A percentile compares a stretch with the other conserved stretches of the same genome.
Evolutionary conservation across 2,329 filamentous ascomycete species (phyloP).

Genomic region (Aspergillus sp.): DNA sequence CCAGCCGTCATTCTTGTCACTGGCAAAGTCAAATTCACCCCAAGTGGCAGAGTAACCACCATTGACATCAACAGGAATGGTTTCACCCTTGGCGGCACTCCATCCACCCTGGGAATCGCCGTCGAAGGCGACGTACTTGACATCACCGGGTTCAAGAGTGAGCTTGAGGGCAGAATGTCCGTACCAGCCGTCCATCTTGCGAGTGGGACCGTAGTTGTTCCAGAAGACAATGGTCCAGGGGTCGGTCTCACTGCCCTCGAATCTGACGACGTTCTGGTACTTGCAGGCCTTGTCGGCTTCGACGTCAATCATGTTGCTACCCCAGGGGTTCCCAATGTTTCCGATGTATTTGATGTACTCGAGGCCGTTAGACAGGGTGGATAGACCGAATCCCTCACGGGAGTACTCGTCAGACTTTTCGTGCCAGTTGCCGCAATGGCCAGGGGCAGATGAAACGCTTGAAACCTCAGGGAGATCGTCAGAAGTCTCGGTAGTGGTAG

Average conservation of each 20-base stretch:
- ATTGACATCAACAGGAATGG: conserved; percentile 26
- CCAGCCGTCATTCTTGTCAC: conserved; percentile 30
- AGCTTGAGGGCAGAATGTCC: conserved; percentile 36
- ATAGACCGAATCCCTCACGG: conserved; percentile 33
- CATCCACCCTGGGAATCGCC: conserved; percentile 38
- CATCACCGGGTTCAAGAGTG: conserved; percentile 29
- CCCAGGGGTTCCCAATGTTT: conserved; percentile 40
- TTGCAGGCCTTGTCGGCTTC: conserved; percentile 28
- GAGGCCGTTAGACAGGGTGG: conserved; percentile 18
- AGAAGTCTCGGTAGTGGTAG: conserved; percentile 16
- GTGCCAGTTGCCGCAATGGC: conserved; percentile 24
- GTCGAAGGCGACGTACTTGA: conserved; percentile 41
- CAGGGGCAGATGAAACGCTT: conserved; percentile 11
- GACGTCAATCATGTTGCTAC: conserved; percentile 43
- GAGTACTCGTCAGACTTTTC: conserved; percentile 23
- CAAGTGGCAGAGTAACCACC: conserved; percentile 41
- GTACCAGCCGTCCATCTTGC: conserved; percentile 34
- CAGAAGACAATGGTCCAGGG: conserved; percentile 40
- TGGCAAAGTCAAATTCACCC: conserved; percentile 43
- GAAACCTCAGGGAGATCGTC: conserved; percentile 13
- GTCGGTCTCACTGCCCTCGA: conserved; percentile 33
- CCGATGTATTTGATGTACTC: conserved; percentile 30
- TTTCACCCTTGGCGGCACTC: conserved; percentile 29
- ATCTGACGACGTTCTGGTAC: conserved; percentile 39
- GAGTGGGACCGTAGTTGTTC: conserved; percentile 39